These are phyloP conservation scores for Trametes cubensis DNA, from an alignment of 768 basidiomycete species.

Conservation along the genomic window DNA sequence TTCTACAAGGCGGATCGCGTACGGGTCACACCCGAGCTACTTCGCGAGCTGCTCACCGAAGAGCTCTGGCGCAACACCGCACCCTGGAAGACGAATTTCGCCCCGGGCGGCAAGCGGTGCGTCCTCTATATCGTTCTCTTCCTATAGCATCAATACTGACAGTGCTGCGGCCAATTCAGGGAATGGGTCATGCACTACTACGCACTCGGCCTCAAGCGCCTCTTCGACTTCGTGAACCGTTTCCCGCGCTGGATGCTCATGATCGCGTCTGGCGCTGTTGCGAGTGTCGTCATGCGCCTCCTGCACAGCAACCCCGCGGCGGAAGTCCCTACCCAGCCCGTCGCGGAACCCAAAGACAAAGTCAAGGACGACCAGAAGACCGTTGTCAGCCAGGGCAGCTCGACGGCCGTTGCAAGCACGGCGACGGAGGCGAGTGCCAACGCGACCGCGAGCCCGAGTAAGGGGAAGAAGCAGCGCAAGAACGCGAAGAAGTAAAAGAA, in stretches of 20 bases:
- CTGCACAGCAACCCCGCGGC: conserved; percentile 47
- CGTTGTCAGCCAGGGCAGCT: neutral
- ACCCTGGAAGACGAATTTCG: conserved; percentile 69
- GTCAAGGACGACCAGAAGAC: neutral
- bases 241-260: conserved; percentile 78
- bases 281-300: conserved; percentile 66
- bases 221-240: conserved; percentile 54
- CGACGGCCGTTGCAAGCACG: conserved; percentile 9
- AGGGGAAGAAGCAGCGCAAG: conserved; percentile 37
- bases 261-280: conserved; percentile 63
- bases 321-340: neutral
- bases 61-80: conserved; percentile 65
- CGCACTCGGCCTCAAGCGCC: conserved; percentile 49
- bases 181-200: conserved; percentile 69
- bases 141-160: neutral
- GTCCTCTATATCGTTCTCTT: conserved; percentile 23
- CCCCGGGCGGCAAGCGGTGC: conserved; percentile 78
- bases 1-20: conserved; percentile 74
- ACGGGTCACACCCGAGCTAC: conserved; percentile 56
- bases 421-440: conserved; percentile 13
- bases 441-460: conserved; percentile 21
- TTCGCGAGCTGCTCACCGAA: conserved; percentile 67
- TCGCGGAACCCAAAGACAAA: neutral
- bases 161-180: conserved; percentile 39
- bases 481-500: conserved; percentile 37